A percentile compares a stretch with the other conserved stretches of the same genome.
phyloP scores from a whole-genome alignment of 2,329 filamentous ascomycete genomes.

The Aspergillus ruber region DNA sequence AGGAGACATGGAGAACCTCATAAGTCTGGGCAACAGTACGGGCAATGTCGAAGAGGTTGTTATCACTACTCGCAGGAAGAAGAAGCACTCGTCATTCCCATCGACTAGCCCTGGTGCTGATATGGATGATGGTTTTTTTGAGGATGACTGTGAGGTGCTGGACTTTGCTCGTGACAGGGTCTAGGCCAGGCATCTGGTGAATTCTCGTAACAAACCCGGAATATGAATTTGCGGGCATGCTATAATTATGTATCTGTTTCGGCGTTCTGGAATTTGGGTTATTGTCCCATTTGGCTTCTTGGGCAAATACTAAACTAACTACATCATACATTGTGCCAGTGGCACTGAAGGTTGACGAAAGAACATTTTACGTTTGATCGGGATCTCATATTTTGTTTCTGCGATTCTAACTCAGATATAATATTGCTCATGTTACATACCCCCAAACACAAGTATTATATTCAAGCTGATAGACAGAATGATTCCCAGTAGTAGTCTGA shows the following conservation, averaged over 20 bases:
- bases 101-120: conserved; percentile 36
- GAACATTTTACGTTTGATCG: background rate
- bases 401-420: background rate
- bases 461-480: conserved; percentile 6
- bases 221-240: background rate
- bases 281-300: background rate
- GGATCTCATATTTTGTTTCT: background rate
- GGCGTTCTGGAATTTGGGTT: conserved; percentile 1
- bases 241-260: background rate
- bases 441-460: conserved; percentile 4
- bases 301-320: background rate
- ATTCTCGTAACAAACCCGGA: background rate
- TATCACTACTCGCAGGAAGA: conserved; percentile 69
- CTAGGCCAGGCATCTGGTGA: conserved; percentile 11
- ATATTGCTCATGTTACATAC: conserved; percentile 1
- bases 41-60: conserved; percentile 69
- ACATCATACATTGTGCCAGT: background rate
- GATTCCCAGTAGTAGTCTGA: background rate
- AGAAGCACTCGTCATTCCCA: conserved; percentile 34
- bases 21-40: conserved; percentile 47
- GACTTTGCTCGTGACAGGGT: conserved; percentile 67
- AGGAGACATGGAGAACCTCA: conserved; percentile 43
- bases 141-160: conserved; percentile 85
- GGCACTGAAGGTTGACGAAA: background rate
- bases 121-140: conserved; percentile 69